Base-by-base conservation (phyloP, 1,284 basidiomycete genomes). In the Xerocomus minutiporus region DNA sequence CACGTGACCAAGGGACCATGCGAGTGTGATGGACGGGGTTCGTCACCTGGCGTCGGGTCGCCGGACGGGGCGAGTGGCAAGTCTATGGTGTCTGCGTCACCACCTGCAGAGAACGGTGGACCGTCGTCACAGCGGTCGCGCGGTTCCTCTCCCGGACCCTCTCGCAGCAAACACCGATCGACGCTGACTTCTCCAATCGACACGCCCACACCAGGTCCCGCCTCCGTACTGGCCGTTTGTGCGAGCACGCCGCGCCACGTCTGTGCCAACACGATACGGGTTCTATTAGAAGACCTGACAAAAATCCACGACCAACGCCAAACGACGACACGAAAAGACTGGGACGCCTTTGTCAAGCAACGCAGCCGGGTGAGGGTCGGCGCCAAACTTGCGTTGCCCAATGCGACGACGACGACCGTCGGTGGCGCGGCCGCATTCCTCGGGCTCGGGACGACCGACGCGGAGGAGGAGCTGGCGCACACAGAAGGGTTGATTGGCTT, bases 221-320 rank as follows among this genome's bases (percentile, higher is more conserved):
- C 77, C 0, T 77, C 83, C 0, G 75, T 88, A 11, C 73, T 89
- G 20, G 67, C 75, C 3, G 73, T 87, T 40, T 80, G 73, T 29
- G 58, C 73, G 0, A 77, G 80, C 52, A 84, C 84, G 5, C 88
- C 86, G 0, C 76, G 76, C 1, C 87, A 90, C 62, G 80, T 80
- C 6, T 90, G 87, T 58, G 80, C 84, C 1, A 83, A 86, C 59
- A 92, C 88, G 3, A 82, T 97, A 38, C 83, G 87, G 9, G 74
- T 74, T 15, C 74, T 97, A 20, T 77, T 99, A 1, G 79, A 82
- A n/a, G 83, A 91, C 67, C 77, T 98, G 36, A 93, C 84, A 2
- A 82, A 83, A 53, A 88, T 94, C 46, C 94, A 98, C 64, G 93
- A 98, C 62, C 71, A 82, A 57, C 83, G 86, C 49, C 94, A 99